These are phyloP conservation scores for Vaccinium macrocarpon DNA, from an alignment of 148 eudicot genomes.

Conservation along the genomic window DNA sequence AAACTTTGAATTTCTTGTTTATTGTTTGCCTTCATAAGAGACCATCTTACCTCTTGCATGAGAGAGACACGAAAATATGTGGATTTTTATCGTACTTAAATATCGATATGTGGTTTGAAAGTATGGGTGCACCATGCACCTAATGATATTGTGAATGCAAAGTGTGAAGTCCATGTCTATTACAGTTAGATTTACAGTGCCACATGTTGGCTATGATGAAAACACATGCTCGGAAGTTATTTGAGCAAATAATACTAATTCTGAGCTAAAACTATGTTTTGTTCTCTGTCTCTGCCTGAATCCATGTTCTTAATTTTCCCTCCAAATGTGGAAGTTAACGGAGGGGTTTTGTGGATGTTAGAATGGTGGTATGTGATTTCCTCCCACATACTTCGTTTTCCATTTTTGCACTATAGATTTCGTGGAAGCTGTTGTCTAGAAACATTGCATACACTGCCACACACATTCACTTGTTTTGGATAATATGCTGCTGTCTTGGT, in stretches of 20 bases:
- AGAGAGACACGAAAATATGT: background rate
- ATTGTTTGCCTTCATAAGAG: background rate
- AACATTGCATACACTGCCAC: conserved; percentile 10
- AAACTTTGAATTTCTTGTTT: background rate
- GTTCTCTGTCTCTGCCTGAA: background rate
- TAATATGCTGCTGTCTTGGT: conserved; percentile 26
- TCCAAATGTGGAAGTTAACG: no score
- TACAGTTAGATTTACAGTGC: background rate
- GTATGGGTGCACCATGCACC: background rate
- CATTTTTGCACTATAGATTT: background rate
- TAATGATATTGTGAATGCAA: background rate
- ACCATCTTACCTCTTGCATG: background rate
- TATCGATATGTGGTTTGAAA: background rate
- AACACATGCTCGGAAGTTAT: no score
- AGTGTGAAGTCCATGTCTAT: background rate
- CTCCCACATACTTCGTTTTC: background rate
- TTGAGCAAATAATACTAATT: no score
- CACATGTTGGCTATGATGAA: background rate
- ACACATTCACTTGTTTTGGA: conserved; percentile 22
- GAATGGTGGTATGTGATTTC: background rate
- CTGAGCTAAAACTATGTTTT: background rate
- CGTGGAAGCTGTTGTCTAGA: conserved; percentile 52
- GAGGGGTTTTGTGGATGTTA: background rate
- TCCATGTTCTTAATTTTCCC: no score
- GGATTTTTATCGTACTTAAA: background rate